Evolutionary conservation across 2,329 filamentous ascomycete genomes (phyloP).

Genomic region (Aspergillus sp.): DNA sequence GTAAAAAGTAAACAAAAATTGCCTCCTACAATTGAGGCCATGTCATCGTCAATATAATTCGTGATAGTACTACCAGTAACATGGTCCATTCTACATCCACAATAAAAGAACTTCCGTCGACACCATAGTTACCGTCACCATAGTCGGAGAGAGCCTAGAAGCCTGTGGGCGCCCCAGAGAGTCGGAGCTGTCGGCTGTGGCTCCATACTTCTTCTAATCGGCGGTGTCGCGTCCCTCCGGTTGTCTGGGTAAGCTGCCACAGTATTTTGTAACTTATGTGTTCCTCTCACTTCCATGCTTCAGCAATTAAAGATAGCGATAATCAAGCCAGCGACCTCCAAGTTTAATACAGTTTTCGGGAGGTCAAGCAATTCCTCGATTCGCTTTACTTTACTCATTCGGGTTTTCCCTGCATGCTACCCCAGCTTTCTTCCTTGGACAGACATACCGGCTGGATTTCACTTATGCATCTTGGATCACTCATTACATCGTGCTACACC

Average conservation of each 20-base stretch:
- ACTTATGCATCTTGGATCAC: background rate
- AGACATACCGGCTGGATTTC: background rate
- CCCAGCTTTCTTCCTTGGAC: background rate
- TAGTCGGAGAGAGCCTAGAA: conserved; percentile 15
- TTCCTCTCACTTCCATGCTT: no score
- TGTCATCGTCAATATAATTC: background rate
- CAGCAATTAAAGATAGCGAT: no score
- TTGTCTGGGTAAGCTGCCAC: background rate
- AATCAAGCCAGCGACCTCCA: background rate
- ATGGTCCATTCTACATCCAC: background rate
- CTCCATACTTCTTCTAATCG: conserved; percentile 10
- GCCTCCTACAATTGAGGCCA: background rate
- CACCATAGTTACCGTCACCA: conserved; percentile 4
- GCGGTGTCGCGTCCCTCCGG: background rate
- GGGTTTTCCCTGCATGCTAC: no score
- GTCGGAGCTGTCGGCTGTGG: conserved; percentile 11
- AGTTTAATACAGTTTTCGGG: background rate
- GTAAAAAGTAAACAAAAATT: background rate
- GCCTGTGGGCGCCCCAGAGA: conserved; percentile 9
- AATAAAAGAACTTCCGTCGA: background rate
- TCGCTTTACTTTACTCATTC: background rate
- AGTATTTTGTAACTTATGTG: no score
- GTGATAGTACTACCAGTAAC: background rate
- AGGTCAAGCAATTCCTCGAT: background rate
- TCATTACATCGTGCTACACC: background rate